phyloP scores from a whole-genome alignment of 192 early-diverging fungal genomes.

The Rhizophagus clarus region DNA sequence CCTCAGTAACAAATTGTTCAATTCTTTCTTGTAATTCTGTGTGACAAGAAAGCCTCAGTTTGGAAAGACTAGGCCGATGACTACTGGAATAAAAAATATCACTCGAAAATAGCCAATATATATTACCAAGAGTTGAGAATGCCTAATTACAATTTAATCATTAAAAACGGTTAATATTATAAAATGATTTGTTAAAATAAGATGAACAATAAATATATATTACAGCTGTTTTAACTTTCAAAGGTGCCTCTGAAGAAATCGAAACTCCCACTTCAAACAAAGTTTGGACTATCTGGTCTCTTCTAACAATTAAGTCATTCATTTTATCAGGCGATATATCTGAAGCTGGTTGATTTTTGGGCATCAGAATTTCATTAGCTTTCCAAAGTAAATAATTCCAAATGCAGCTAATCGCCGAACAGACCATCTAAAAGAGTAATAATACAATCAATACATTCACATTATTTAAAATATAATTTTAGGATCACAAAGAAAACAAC shows the following conservation, averaged over 20 bases:
- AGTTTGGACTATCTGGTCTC: slow-evolving; percentile 21
- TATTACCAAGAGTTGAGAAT: slow-evolving; percentile 47
- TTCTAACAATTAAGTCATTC: slow-evolving; percentile 1
- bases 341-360: not conserved
- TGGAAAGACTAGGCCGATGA: slow-evolving; percentile 26
- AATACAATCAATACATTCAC: not conserved
- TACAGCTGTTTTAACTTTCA: slow-evolving; percentile 8
- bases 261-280: slow-evolving; percentile 8
- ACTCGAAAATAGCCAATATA: slow-evolving; percentile 53
- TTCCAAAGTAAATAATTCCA: slow-evolving; percentile 46
- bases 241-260: not conserved
- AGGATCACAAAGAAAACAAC: not conserved
- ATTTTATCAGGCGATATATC: not conserved
- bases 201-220: not conserved
- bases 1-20: slow-evolving; percentile 43
- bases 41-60: slow-evolving; percentile 41
- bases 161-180: not conserved
- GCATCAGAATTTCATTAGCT: slow-evolving; percentile 5
- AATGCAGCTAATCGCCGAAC: slow-evolving; percentile 37
- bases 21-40: slow-evolving; percentile 37
- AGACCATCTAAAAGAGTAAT: slow-evolving; percentile 23
- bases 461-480: not conserved
- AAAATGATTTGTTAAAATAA: not conserved
- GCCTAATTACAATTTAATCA: slow-evolving; percentile 26
- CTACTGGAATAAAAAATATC: slow-evolving; percentile 42